Evolutionary conservation across 768 basidiomycete genomes (phyloP).

Genomic region (Trametes villosa): DNA sequence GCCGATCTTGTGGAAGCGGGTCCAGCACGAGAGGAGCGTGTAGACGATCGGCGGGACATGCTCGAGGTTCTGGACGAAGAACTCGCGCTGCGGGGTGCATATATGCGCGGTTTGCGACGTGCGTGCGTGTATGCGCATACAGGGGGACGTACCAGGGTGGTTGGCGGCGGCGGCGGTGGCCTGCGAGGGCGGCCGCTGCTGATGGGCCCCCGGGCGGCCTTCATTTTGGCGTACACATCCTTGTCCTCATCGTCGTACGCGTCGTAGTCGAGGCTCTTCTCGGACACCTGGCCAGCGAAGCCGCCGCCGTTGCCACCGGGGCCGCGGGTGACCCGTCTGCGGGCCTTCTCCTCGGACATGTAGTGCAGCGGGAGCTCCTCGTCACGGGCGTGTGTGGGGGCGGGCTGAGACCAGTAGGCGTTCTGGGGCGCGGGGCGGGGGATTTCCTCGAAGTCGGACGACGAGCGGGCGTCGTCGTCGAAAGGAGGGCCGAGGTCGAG

Average conservation of each 20-base stretch:
- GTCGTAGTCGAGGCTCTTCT: conserved; percentile 33
- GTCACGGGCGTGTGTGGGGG: conserved; percentile 31
- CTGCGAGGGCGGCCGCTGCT: conserved; percentile 61
- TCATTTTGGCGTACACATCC: conserved; percentile 58
- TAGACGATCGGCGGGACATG: conserved; percentile 82
- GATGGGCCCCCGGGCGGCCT: conserved; percentile 33
- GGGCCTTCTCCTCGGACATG: conserved; percentile 55
- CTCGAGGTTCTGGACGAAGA: conserved; percentile 78
- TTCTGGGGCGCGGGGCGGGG: conserved; percentile 53
- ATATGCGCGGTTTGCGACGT: conserved; percentile 3
- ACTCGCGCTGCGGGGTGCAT: conserved; percentile 57
- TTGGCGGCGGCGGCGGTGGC: conserved; percentile 66
- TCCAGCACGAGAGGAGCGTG: conserved; percentile 93
- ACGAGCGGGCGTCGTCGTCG: conserved; percentile 52
- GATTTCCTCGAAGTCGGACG: conserved; percentile 76
- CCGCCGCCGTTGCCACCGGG: conserved; percentile 37
- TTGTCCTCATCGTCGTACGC: conserved; percentile 68
- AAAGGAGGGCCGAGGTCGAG: conserved; percentile 69
- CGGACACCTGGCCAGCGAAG: conserved; percentile 31
- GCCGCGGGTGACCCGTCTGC: conserved; percentile 48
- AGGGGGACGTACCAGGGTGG: conserved; percentile 42
- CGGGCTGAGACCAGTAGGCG: conserved; percentile 27
- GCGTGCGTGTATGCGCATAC: conserved; percentile 6
- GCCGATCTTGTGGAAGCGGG: conserved; percentile 93
- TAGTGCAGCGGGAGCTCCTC: conserved; percentile 56